Conservation (phyloP, 441 rosid species). For the Isatis lusitanica region DNA sequence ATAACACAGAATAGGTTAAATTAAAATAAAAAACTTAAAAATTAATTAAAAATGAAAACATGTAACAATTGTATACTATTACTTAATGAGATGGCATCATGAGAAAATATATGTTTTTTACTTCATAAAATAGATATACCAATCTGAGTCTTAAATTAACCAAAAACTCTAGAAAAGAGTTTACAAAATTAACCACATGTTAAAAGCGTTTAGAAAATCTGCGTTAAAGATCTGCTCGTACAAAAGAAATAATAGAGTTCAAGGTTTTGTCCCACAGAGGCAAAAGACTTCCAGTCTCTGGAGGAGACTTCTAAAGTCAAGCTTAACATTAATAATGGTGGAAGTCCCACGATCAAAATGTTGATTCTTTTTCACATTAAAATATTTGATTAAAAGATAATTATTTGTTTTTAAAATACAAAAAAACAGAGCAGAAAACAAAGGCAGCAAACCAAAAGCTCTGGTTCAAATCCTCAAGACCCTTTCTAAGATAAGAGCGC, state of each 20-base stretch:
- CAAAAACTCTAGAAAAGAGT: not conserved
- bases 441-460: not conserved
- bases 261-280: not conserved
- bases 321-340: conserved; percentile 23
- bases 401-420: not conserved
- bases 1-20: too few species aligned
- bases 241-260: not conserved
- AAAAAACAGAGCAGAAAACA: not conserved
- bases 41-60: too few species aligned
- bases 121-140: too few species aligned
- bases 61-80: too few species aligned
- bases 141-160: not conserved
- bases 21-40: too few species aligned
- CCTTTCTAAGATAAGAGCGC: conserved; percentile 26
- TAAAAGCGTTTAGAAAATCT: not conserved
- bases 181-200: not conserved
- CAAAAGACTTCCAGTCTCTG: conserved; percentile 18
- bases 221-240: not conserved
- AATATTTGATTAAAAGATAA: not conserved
- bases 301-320: conserved; percentile 36
- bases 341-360: conserved; percentile 24
- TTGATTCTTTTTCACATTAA: conserved; percentile 22
- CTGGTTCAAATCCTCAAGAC: conserved; percentile 26
- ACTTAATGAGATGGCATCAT: too few species aligned
- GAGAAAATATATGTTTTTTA: too few species aligned